Evolutionary conservation across 176 grass and related monocot genomes (phyloP).

Genomic region (Thalia dealbata): DNA sequence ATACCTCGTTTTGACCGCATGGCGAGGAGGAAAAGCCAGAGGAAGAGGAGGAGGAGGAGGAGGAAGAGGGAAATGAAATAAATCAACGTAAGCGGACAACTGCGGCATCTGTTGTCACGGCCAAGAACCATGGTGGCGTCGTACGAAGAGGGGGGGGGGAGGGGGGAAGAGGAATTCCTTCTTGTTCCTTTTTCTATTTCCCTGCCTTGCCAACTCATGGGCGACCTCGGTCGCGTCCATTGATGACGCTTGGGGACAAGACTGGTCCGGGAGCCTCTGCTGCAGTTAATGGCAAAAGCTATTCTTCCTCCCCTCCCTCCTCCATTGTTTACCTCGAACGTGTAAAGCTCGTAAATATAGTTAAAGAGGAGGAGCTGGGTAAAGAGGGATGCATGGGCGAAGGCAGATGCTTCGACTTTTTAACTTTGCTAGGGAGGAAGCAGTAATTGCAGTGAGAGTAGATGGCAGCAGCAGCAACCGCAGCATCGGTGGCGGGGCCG

Average conservation of each 20-base stretch:
- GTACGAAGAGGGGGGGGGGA: no score
- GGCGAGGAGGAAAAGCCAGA: not conserved
- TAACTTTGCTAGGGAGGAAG: not conserved
- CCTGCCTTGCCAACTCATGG: not conserved
- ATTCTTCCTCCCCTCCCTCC: not conserved
- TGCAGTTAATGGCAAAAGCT: not conserved
- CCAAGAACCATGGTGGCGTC: conserved; percentile 9
- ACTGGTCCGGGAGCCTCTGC: conserved; percentile 5
- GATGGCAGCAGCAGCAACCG: not conserved
- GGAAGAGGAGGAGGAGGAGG: not conserved
- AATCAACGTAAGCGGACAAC: not conserved
- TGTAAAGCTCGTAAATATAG: not conserved
- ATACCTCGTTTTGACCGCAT: not conserved
- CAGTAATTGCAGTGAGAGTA: not conserved
- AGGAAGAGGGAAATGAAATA: not conserved
- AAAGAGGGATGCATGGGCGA: no score
- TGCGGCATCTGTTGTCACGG: not conserved
- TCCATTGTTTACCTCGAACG: not conserved
- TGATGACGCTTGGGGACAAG: not conserved
- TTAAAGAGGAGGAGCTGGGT: no score
- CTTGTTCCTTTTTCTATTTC: not conserved
- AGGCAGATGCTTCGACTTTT: no score
- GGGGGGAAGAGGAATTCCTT: not conserved
- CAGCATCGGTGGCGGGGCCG: no score
- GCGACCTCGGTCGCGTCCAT: not conserved